phyloP scores from a whole-genome alignment of 1,284 basidiomycete genomes.

The Ceratobasidium sp. region DNA sequence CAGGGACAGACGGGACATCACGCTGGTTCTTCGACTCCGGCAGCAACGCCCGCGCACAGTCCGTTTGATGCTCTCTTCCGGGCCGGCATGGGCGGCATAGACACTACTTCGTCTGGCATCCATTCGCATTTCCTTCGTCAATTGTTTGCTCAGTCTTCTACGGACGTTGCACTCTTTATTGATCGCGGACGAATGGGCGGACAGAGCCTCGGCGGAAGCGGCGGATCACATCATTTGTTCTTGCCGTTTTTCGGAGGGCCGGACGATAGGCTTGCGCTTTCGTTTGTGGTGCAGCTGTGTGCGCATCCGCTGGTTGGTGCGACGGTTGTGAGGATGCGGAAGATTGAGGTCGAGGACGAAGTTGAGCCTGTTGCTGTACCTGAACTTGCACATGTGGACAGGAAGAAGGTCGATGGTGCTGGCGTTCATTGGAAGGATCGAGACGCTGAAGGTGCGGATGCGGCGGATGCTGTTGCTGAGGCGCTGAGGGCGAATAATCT shows the following conservation, averaged over 20 bases:
- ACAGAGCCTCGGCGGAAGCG: conserved; percentile 49
- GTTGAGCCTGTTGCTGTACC: conserved; percentile 38
- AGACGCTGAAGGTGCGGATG: neutral
- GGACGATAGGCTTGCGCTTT: conserved; percentile 65
- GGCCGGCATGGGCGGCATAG: conserved; percentile 50
- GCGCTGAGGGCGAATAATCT: conserved; percentile 37
- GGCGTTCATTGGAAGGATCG: conserved; percentile 16
- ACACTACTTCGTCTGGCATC: conserved; percentile 30
- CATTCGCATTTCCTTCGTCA: conserved; percentile 59
- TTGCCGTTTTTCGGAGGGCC: conserved; percentile 66
- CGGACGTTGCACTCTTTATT: conserved; percentile 61
- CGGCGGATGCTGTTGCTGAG: conserved; percentile 32
- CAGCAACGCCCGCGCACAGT: conserved; percentile 45
- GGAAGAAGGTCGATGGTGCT: neutral
- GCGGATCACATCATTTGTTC: conserved; percentile 58
- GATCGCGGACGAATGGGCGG: conserved; percentile 56
- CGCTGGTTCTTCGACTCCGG: conserved; percentile 42
- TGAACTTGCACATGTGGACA: conserved; percentile 43
- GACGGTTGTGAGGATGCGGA: conserved; percentile 56
- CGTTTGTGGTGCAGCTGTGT: conserved; percentile 61
- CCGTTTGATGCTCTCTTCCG: conserved; percentile 51
- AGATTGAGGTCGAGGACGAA: conserved; percentile 48
- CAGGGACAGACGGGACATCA: conserved; percentile 1
- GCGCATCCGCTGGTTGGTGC: conserved; percentile 55
- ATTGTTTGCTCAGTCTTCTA: conserved; percentile 58